Conservation (phyloP, 2,329 filamentous ascomycete genomes). For the Harringtonia lauricola region DNA sequence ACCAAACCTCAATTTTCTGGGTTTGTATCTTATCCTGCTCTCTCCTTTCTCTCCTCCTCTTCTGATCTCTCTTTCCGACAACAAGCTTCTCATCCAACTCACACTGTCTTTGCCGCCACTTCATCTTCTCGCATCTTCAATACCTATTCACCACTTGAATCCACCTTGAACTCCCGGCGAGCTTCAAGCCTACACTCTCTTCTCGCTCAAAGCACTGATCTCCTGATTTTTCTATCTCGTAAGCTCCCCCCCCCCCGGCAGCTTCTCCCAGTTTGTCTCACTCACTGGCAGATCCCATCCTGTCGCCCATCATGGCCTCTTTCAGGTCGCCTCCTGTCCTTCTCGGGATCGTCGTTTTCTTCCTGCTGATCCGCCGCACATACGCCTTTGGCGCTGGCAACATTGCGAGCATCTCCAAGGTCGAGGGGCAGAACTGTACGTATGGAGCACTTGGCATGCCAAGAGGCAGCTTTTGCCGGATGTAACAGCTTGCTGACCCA, state of each 20-base stretch:
- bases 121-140: too few relatives aligned
- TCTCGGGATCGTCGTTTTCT: slow-evolving; percentile 47
- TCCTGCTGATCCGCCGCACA: slow-evolving; percentile 56
- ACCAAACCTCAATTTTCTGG: neutral
- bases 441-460: slow-evolving; percentile 5
- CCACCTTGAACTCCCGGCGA: too few relatives aligned
- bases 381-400: slow-evolving; percentile 82
- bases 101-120: too few relatives aligned
- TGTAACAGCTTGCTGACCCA: neutral
- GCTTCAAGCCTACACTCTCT: too few relatives aligned
- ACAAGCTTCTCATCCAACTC: too few relatives aligned
- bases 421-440: slow-evolving; percentile 75
- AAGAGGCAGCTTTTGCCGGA: too few relatives aligned
- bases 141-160: too few relatives aligned
- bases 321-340: slow-evolving; percentile 38
- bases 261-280: neutral
- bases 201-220: too few relatives aligned
- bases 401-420: slow-evolving; percentile 68
- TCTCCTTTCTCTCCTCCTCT: neutral
- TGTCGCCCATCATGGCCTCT: slow-evolving; percentile 31
- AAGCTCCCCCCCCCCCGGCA: too few relatives aligned
- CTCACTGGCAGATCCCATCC: neutral
- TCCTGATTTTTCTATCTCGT: too few relatives aligned
- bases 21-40: neutral
- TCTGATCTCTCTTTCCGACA: too few relatives aligned